Evolutionary conservation across 345 rosid species (phyloP), one percentile per base, ranked within the genome.

Genomic region (Eucalyptus caleyi): DNA sequence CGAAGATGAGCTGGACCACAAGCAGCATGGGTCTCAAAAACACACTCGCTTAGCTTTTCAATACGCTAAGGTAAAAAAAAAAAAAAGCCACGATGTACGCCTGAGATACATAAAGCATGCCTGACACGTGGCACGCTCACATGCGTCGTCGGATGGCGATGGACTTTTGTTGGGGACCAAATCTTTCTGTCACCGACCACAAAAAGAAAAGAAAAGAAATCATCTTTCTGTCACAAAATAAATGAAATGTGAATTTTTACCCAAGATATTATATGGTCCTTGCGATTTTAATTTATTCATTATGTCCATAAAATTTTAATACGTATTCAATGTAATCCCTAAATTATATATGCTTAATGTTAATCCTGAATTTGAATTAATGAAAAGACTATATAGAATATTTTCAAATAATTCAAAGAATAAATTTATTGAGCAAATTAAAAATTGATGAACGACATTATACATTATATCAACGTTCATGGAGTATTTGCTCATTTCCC

Each of bases 381-480:
- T 56, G 3, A 56, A 56, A 56, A 9, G 6, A 56, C 2, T 1
- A 56, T 10, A 56, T 24, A 23, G 0, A 56, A 56, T 23, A 56
- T 56, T 24, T 56, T 24, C 3, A 56, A 23, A 56, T 56, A 56
- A 1, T 56, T 56, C 1, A 56, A 56, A 0, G 1, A 56, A 0
- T 24, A 23, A 56, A 10, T 56, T 56, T 0, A 24, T 23, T 24
- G 0, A 24, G 6, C 1, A 56, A 24, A 10, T 56, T 56, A 24
- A 56, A 24, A 24, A 5, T 56, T 24, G 0, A 2, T 0, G 13
- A 23, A 27, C 4, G 1, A 62, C 4, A 62, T 27, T 62, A 6
- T 2, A 30, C 2, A 6, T 6, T 6, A 6, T 27, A 0, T 12
- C n/a, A 62, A 27, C 1, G 1, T 62, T 62, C 32, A 30, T 12